Evolutionary conservation across 257 asterid genomes (phyloP), one percentile per base, ranked within the genome.

Genomic region (Verbena officinalis): DNA sequence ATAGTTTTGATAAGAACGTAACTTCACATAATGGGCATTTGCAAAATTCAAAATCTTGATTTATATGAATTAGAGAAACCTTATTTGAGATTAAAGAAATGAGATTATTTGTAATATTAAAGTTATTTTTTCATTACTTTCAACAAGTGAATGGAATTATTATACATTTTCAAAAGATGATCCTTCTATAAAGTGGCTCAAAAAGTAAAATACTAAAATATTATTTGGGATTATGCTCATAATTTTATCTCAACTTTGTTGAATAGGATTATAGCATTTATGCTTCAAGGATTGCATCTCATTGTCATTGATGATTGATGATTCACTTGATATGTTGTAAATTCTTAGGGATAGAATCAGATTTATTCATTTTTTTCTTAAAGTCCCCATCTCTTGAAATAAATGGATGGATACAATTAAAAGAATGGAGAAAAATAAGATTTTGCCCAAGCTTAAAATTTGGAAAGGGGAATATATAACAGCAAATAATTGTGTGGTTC

Each of bases 21-120:
- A 43, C 5, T 50, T 36, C n/a, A n/a, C n/a, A n/a, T n/a, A n/a
- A n/a, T n/a, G 42, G 50, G 14, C 31, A 55, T 56, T 58, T 16
- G 40, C 44, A 16, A 21, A 54, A 31, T 16, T 9, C 15, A 44
- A 14, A 12, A 15, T 43, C 24, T 17, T 27, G 13, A 60, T 20
- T 10, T 40, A 15, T 23, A 43, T 54, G 67, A 33, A 61, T 52
- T 59, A 57, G 34, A 44, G 56, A 52, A 69, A 68, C 54, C 34
- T 62, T 27, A 39, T 68, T 46, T 39, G 40, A 59, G 60, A 62
- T 69, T 68, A 52, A 67, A 19, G 67, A 4, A 21, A 56, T 69
- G 42, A 10, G 71, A 65, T 75, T 75, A 73, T 50, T 38, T 55
- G 62, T 55, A 57, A 64, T 58, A 31, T 69, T 58, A 54, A 27